Base-by-base conservation (phyloP, 2,329 filamentous ascomycete species). In the Aspergillus sp. region DNA sequence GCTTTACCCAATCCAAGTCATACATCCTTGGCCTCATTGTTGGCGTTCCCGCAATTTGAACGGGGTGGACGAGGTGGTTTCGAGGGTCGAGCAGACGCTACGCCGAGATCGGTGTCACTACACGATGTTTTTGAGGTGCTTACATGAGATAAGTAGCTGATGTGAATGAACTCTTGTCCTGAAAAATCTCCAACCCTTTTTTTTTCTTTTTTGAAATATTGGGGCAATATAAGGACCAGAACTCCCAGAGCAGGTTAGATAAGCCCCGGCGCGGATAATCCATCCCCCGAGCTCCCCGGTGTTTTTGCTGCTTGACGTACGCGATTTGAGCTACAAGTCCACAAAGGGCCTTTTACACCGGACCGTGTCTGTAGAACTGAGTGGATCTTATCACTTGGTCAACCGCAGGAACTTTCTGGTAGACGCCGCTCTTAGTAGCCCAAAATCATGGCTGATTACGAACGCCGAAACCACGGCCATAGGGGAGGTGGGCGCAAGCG, bases 401-500 rank as follows among this genome's bases (percentile, higher is more conserved):
- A 17, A 12, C 23, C 31, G 12, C 33, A 15, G 43, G n/a, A 31
- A 4, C 9, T 19, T 33, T 9, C 12, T n/a, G n/a, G 33, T 12
- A 50, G 14, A 33, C 21, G 21, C 40, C 19, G 14, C 31, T 24
- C 23, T 39, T 47, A 37, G 21, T 11, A 23, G 52, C 49, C 21
- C 27, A 49, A 44, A 45, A 43, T 44, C 35, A 83, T 85, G 82
- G 79, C 80, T 55, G 82, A 85, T 61, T 79, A 81, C 67, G 81
- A 84, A 62, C 75, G 87, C 71, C 82, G 82, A 57, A 73, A 80
- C 58, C 79, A 83, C 58, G 79, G 84, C 60, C 76, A 82, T 69
- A 80, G 72, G 58, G 70, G 70, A 66, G 73, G 73, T 67, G 73
- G 73, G 64, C 86, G 89, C 73, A 96, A 96, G 78, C 84, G 89